Conservation (phyloP, 1,284 basidiomycete species). For the Ganoderma lucidum region DNA sequence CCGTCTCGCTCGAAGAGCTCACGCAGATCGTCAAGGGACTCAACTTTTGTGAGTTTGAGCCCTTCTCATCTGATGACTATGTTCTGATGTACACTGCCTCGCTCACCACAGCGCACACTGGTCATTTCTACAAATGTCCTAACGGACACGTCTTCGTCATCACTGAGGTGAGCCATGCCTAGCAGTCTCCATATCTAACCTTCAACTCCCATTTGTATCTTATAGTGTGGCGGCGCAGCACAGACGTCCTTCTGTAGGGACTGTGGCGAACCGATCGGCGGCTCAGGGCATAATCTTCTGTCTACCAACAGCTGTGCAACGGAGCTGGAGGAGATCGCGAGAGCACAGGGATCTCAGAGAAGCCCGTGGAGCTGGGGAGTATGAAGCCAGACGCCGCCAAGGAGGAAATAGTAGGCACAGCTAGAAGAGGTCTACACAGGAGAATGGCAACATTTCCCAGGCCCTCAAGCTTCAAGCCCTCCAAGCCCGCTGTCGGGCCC, state of each 20-base stretch:
- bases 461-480: no score
- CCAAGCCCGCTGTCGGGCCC: no score
- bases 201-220: not conserved
- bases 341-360: conserved; percentile 22
- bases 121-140: conserved; percentile 49
- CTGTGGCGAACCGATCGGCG: conserved; percentile 61
- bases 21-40: conserved; percentile 53
- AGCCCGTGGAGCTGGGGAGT: conserved; percentile 10
- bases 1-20: conserved; percentile 57
- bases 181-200: not conserved
- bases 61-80: conserved; percentile 8
- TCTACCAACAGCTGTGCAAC: conserved; percentile 50
- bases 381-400: not conserved
- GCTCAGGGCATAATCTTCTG: conserved; percentile 48
- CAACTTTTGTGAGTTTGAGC: conserved; percentile 49
- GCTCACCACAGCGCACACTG: conserved; percentile 47
- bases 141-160: conserved; percentile 40
- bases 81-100: conserved; percentile 8
- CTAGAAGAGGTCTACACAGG: no score
- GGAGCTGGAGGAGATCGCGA: conserved; percentile 55
- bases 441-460: no score
- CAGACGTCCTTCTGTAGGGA: conserved; percentile 56
- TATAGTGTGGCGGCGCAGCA: conserved; percentile 64
- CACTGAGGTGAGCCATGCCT: conserved; percentile 32
- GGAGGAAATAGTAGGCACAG: no score